These are phyloP conservation scores for Suillus alpinus DNA, from an alignment of 768 basidiomycete genomes.

Conservation along the genomic window DNA sequence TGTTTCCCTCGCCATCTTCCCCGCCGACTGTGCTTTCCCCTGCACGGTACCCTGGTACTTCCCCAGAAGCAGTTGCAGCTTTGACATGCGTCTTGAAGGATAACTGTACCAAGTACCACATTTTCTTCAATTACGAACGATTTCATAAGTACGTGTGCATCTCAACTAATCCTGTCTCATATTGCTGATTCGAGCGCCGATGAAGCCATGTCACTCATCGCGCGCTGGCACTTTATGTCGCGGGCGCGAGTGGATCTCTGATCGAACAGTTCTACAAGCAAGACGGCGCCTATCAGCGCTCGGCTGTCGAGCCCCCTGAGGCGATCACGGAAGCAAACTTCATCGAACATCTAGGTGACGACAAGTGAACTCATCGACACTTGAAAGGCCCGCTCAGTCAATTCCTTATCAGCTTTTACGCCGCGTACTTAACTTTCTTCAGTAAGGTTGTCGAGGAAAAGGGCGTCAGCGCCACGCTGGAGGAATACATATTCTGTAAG, in stretches of 20 bases:
- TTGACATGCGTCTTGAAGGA: conserved; percentile 40
- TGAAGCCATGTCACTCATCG: conserved; percentile 29
- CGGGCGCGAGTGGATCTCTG: conserved; percentile 21
- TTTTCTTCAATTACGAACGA: conserved; percentile 43
- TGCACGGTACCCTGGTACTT: conserved; percentile 9
- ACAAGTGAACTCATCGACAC: conserved; percentile 14
- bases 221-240: conserved; percentile 26
- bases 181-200: neutral
- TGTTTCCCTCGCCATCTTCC: conserved; percentile 9
- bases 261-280: conserved; percentile 25
- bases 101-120: conserved; percentile 46
- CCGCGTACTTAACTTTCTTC: conserved; percentile 27
- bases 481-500: conserved; percentile 31
- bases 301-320: conserved; percentile 22
- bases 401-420: conserved; percentile 19
- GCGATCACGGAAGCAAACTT: conserved; percentile 24
- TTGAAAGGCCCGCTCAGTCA: neutral
- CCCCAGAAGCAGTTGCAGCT: conserved; percentile 25
- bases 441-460: conserved; percentile 13
- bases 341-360: conserved; percentile 22
- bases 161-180: neutral
- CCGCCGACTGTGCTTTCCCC: conserved; percentile 5
- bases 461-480: conserved; percentile 15
- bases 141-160: conserved; percentile 49
- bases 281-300: conserved; percentile 21